These are phyloP conservation scores for Chenopodium suecicum DNA, from an alignment of 148 eudicot species.

Conservation along the genomic window DNA sequence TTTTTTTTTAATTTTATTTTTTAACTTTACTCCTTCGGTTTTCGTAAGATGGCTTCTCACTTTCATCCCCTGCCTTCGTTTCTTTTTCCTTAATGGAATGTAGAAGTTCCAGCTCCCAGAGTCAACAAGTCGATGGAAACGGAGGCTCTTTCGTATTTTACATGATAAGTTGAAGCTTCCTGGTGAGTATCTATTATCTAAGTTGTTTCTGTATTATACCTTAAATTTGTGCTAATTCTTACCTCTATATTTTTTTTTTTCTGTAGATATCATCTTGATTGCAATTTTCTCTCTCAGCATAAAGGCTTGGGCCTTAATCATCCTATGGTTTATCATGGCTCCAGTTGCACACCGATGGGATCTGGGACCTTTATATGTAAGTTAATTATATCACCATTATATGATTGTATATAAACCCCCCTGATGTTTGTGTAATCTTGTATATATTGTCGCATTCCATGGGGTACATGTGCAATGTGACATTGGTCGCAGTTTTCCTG, in stretches of 20 bases:
- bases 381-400: conserved; percentile 21
- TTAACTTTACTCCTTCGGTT: neutral
- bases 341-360: conserved; percentile 84
- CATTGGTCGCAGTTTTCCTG: neutral
- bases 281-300: conserved; percentile 83
- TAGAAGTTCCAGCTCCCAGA: conserved; percentile 83
- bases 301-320: conserved; percentile 67
- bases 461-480: neutral
- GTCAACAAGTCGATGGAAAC: conserved; percentile 64
- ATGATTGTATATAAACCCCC: neutral
- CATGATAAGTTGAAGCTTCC: conserved; percentile 70
- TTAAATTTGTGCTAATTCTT: conserved; percentile 24
- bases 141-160: conserved; percentile 53
- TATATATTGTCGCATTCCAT: neutral
- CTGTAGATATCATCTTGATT: conserved; percentile 80
- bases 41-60: conserved; percentile 10
- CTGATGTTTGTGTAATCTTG: neutral
- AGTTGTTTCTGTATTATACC: neutral
- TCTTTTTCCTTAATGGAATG: conserved; percentile 9
- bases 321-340: conserved; percentile 87
- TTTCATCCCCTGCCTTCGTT: conserved; percentile 15
- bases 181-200: conserved; percentile 43
- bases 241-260: conserved; percentile 27
- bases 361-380: conserved; percentile 90
- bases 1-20: neutral